These are phyloP conservation scores for Skeletonema costatum DNA, from an alignment of 108 stramenopile genomes.

Conservation along the genomic window DNA sequence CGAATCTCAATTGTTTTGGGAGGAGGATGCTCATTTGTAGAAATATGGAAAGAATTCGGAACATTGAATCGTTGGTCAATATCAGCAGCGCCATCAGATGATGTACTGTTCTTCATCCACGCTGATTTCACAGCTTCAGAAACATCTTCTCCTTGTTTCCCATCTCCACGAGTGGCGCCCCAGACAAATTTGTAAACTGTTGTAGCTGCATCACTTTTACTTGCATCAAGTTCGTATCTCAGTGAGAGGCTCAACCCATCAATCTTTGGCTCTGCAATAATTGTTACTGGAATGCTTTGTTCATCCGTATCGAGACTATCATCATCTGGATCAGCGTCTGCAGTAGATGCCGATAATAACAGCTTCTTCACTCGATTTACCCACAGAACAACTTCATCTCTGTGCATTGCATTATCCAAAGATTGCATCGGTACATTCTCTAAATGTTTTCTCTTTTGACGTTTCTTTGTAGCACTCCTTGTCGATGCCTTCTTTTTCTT, in stretches of 20 bases:
- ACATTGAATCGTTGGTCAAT: slow-evolving; percentile 4
- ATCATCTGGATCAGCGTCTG: neutral
- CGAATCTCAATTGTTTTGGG: slow-evolving; percentile 73
- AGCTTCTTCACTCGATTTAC: slow-evolving; percentile 61
- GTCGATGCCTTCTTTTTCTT: neutral
- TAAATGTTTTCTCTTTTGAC: slow-evolving; percentile 47
- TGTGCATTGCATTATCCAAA: slow-evolving; percentile 77
- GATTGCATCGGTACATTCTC: slow-evolving; percentile 70
- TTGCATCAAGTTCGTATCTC: slow-evolving; percentile 57
- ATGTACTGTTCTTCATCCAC: slow-evolving; percentile 40
- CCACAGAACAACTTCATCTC: slow-evolving; percentile 62
- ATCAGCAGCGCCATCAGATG: too few relatives aligned
- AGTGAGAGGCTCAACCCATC: slow-evolving; percentile 91
- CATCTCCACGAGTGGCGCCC: slow-evolving; percentile 94
- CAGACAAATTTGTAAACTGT: slow-evolving; percentile 55
- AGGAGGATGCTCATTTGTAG: slow-evolving; percentile 2
- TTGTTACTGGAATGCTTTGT: slow-evolving; percentile 29
- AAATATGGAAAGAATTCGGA: slow-evolving; percentile 14
- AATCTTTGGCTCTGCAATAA: slow-evolving; percentile 93
- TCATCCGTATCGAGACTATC: neutral
- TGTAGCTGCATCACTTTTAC: neutral
- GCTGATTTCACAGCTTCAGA: slow-evolving; percentile 54
- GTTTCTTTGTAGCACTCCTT: slow-evolving; percentile 5
- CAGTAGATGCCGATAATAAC: slow-evolving; percentile 2
- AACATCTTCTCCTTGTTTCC: slow-evolving; percentile 80